Percentiles rank a stretch among this genome's conserved stretches.
Evolutionary conservation across 495 filamentous ascomycete species (phyloP).

Genomic region (Penicillium salamii): DNA sequence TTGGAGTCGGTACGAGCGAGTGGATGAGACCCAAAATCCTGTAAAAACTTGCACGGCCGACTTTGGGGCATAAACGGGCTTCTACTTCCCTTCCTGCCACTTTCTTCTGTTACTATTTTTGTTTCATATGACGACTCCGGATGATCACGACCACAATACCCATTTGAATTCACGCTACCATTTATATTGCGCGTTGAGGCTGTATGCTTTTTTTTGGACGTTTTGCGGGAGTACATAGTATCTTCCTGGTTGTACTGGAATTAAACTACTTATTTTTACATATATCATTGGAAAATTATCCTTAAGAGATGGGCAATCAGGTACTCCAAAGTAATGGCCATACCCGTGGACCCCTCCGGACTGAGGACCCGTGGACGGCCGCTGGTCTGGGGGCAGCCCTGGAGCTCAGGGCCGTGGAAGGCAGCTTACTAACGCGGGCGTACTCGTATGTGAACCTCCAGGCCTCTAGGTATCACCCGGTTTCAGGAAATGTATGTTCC

Average conservation of each 20-base stretch:
- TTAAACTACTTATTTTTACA: not conserved
- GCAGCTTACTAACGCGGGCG: no score
- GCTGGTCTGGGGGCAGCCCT: no score
- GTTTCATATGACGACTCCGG: conserved; percentile 15
- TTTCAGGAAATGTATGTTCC: no score
- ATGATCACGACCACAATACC: conserved; percentile 27
- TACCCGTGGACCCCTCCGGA: no score
- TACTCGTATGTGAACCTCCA: no score
- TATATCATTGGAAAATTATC: not conserved
- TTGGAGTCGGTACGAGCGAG: conserved; percentile 82
- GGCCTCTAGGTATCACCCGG: no score
- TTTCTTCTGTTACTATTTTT: conserved; percentile 4
- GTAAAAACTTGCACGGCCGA: conserved; percentile 19
- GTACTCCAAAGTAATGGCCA: no score
- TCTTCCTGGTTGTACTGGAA: not conserved
- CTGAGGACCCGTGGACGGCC: no score
- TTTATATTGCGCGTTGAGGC: conserved; percentile 2
- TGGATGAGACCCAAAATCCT: conserved; percentile 85
- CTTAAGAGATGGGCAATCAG: no score
- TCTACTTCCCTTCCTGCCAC: not conserved
- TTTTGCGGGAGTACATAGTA: not conserved
- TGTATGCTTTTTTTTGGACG: not conserved
- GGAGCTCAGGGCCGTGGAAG: no score
- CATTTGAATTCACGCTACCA: conserved; percentile 22
- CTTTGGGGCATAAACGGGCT: conserved; percentile 3